These are phyloP conservation scores for Erodium moschatum DNA, from an alignment of 441 rosid genomes.

Conservation along the genomic window DNA sequence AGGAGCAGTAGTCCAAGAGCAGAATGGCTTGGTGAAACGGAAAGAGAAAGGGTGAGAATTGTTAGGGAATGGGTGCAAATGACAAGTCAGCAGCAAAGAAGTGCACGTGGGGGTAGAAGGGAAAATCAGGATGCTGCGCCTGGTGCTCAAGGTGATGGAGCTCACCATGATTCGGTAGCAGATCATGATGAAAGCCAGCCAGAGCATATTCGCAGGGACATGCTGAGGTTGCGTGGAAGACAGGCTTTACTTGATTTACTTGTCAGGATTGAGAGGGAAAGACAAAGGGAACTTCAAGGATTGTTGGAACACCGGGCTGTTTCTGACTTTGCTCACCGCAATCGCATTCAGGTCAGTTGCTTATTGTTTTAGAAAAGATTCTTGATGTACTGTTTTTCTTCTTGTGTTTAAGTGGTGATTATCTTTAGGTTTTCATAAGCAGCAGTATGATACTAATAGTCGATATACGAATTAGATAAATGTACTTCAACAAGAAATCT, in stretches of 20 bases:
- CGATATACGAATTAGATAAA: too few species aligned
- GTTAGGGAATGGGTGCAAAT: slow-evolving; percentile 83
- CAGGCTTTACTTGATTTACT: slow-evolving; percentile 82
- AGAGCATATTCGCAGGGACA: slow-evolving; percentile 58
- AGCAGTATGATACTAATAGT: too few species aligned
- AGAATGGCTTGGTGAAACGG: slow-evolving; percentile 94
- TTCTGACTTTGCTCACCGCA: slow-evolving; percentile 89
- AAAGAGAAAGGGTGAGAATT: slow-evolving; percentile 92
- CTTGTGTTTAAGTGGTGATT: neutral
- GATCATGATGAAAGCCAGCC: slow-evolving; percentile 64
- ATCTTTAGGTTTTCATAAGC: too few species aligned
- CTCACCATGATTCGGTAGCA: slow-evolving; percentile 20
- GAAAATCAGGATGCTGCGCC: slow-evolving; percentile 42
- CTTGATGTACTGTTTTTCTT: neutral
- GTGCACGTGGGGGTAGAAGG: slow-evolving; percentile 46
- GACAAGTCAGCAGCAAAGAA: slow-evolving; percentile 65
- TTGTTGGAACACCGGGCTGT: slow-evolving; percentile 88
- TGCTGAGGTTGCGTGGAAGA: slow-evolving; percentile 80
- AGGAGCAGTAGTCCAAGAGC: slow-evolving; percentile 54
- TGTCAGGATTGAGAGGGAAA: slow-evolving; percentile 74
- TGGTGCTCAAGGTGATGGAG: slow-evolving; percentile 49
- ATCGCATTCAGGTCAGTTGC: slow-evolving; percentile 63
- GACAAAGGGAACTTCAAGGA: slow-evolving; percentile 80
- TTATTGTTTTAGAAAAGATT: neutral
- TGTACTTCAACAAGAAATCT: neutral